Evolutionary conservation across 495 filamentous ascomycete species (phyloP).

Genomic region (Xylaria sp.): DNA sequence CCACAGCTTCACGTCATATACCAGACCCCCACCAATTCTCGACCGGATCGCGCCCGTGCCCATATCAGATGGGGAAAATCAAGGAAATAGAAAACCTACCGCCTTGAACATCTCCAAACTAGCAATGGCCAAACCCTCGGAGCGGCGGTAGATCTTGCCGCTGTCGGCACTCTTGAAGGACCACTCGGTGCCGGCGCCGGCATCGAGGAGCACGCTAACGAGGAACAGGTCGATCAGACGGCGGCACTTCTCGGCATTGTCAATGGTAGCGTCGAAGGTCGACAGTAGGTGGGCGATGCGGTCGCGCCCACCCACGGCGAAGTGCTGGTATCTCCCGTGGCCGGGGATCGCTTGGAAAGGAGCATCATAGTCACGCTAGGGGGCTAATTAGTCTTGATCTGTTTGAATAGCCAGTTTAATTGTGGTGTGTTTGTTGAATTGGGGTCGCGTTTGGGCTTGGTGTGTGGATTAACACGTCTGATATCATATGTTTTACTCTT

Average conservation of each 20-base stretch:
- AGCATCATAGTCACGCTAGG: constrained; percentile 84
- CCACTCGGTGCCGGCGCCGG: constrained; percentile 84
- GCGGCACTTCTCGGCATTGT: constrained; percentile 75
- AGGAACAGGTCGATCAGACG: constrained; percentile 85
- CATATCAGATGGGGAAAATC: too few relatives aligned
- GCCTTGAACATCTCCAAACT: constrained; percentile 97
- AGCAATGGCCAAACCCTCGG: constrained; percentile 92
- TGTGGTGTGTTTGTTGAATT: not conserved
- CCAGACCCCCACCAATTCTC: not conserved
- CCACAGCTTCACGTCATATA: not conserved
- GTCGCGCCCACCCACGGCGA: constrained; percentile 80
- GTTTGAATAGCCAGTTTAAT: not conserved
- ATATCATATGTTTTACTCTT: not conserved
- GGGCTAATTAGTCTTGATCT: constrained; percentile 24
- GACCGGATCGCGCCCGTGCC: not conserved
- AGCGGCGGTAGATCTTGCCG: constrained; percentile 81
- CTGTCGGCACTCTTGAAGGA: constrained; percentile 91
- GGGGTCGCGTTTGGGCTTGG: not conserved
- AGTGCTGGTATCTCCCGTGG: constrained; percentile 91
- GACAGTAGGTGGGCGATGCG: constrained; percentile 75
- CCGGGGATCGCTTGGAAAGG: constrained; percentile 85
- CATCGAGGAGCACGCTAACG: constrained; percentile 89
- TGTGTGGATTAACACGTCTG: not conserved
- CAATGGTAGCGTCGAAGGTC: constrained; percentile 68
- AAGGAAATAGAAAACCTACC: constrained; percentile 36